These are phyloP conservation scores for Alternaria atra DNA, from an alignment of 2,329 filamentous ascomycete genomes.

Conservation along the genomic window DNA sequence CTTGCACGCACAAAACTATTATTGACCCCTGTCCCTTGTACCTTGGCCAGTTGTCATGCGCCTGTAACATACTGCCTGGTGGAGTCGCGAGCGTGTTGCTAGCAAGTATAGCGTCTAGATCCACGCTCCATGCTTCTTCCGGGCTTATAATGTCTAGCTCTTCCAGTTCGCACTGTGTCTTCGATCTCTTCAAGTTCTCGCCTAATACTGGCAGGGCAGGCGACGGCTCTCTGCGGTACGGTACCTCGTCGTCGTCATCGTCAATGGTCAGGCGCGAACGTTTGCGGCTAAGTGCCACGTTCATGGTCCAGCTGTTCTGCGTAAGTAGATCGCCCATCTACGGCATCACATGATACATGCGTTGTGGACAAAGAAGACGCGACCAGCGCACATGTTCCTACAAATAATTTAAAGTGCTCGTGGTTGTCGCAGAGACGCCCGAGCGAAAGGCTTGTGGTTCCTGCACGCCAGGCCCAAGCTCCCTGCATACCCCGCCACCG, in stretches of 20 bases:
- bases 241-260: slow-evolving; percentile 34
- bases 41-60: slow-evolving; percentile 40
- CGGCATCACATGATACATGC: not conserved
- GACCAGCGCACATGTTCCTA: slow-evolving; percentile 13
- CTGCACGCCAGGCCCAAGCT: slow-evolving; percentile 14
- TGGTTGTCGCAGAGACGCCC: slow-evolving; percentile 38
- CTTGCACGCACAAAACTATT: slow-evolving; percentile 47
- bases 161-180: slow-evolving; percentile 48
- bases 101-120: slow-evolving; percentile 41
- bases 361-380: slow-evolving; percentile 10
- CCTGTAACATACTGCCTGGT: slow-evolving; percentile 23
- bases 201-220: slow-evolving; percentile 27
- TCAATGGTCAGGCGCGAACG: slow-evolving; percentile 44
- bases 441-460: slow-evolving; percentile 5
- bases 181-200: slow-evolving; percentile 47
- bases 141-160: slow-evolving; percentile 41
- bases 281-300: slow-evolving; percentile 43
- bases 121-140: slow-evolving; percentile 45
- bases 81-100: slow-evolving; percentile 34
- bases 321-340: slow-evolving; percentile 31
- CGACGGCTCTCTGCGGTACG: slow-evolving; percentile 30
- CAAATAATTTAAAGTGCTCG: slow-evolving; percentile 9
- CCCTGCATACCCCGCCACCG: slow-evolving; percentile 19
- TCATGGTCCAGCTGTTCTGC: slow-evolving; percentile 38
- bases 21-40: slow-evolving; percentile 31